These are phyloP conservation scores for Boeremia exigua DNA, from an alignment of 2,329 filamentous ascomycete genomes.

Conservation along the genomic window DNA sequence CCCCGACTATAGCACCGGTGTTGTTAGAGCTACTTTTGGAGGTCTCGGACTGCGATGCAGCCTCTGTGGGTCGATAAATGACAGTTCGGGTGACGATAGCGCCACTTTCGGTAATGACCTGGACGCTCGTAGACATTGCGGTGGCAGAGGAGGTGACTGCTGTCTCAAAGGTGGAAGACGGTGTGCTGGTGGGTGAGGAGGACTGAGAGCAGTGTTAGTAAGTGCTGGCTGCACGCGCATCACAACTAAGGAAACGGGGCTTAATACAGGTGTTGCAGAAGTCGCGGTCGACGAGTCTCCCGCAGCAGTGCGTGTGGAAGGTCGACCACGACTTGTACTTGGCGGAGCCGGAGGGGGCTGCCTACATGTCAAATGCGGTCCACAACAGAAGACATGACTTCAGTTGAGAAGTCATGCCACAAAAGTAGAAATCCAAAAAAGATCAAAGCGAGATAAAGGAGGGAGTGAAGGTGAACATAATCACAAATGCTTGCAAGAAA, in stretches of 20 bases:
- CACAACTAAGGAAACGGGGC: constrained; percentile 17
- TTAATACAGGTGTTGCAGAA: constrained; percentile 26
- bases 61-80: constrained; percentile 41
- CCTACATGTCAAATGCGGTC: constrained; percentile 41
- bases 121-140: constrained; percentile 34
- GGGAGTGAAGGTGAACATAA: constrained; percentile 1
- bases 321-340: constrained; percentile 30
- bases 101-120: constrained; percentile 53
- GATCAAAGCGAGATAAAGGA: background rate
- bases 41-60: background rate
- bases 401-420: background rate
- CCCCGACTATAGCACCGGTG: constrained; percentile 54
- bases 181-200: background rate
- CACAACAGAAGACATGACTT: constrained; percentile 4
- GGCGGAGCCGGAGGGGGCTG: constrained; percentile 42
- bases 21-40: constrained; percentile 29
- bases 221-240: background rate
- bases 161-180: constrained; percentile 27
- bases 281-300: constrained; percentile 25
- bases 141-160: constrained; percentile 8
- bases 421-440: too few species aligned
- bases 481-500: constrained; percentile 23
- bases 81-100: constrained; percentile 53
- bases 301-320: constrained; percentile 33
- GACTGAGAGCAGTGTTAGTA: background rate